Percentiles rank a stretch among this genome's conserved stretches.
phyloP scores from a whole-genome alignment of 2,329 filamentous ascomycete genomes.

The Zasmidium citrigriseum region DNA sequence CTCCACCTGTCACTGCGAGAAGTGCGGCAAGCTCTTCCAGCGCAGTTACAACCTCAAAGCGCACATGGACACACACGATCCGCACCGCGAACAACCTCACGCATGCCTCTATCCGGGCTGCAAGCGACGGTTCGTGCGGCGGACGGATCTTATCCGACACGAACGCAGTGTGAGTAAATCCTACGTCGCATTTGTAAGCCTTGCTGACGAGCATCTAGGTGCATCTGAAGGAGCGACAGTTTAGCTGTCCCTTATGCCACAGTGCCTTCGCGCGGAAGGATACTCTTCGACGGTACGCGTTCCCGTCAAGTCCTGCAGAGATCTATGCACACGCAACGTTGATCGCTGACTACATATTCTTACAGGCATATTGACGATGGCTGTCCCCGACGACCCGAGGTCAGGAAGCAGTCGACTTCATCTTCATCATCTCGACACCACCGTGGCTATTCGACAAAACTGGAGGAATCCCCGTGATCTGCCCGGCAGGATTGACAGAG shows the following conservation, averaged over 20 bases:
- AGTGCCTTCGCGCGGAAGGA: conserved; percentile 77
- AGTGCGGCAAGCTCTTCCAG: conserved; percentile 78
- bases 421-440: neutral
- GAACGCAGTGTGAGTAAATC: conserved; percentile 54
- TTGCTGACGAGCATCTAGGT: conserved; percentile 51
- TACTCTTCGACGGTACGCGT: conserved; percentile 71
- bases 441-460: neutral
- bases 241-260: conserved; percentile 70
- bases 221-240: conserved; percentile 71
- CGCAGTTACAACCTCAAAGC: conserved; percentile 84
- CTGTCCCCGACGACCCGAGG: conserved; percentile 61
- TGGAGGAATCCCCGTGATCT: neutral
- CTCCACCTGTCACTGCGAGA: conserved; percentile 70
- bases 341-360: neutral
- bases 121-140: conserved; percentile 75
- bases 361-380: conserved; percentile 74
- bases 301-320: neutral
- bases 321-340: neutral
- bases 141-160: conserved; percentile 71
- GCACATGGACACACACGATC: conserved; percentile 82
- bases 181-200: conserved; percentile 44
- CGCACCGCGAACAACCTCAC: conserved; percentile 69
- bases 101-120: conserved; percentile 67
- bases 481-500: neutral
- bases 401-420: conserved; percentile 23